phyloP scores from a whole-genome alignment of 2,329 filamentous ascomycete species.

The Trichophyton schoenleinii region DNA sequence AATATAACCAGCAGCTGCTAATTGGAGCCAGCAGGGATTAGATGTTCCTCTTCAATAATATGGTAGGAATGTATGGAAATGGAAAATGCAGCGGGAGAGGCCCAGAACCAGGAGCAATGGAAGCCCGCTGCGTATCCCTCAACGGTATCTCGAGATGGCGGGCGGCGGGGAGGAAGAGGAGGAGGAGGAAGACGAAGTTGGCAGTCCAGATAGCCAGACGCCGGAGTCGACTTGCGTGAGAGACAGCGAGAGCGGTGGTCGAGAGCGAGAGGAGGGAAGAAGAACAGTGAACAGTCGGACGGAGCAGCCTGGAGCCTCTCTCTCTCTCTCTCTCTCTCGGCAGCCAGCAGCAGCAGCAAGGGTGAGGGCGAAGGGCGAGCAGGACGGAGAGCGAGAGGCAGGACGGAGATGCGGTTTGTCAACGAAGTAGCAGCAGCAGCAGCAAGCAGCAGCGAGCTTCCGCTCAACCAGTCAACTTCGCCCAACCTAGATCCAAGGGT shows the following conservation, averaged over 20 bases:
- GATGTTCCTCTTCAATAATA: neutral
- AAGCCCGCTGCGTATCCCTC: neutral
- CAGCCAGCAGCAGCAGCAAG: neutral
- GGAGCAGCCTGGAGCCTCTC: neutral
- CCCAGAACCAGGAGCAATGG: neutral
- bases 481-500: neutral
- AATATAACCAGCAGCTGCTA: neutral
- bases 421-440: too few species aligned
- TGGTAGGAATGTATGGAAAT: neutral
- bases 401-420: neutral
- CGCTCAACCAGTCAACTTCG: neutral
- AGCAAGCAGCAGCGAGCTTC: neutral
- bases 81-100: neutral
- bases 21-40: neutral
- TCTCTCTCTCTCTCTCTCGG: neutral
- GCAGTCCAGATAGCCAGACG: neutral
- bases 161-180: neutral
- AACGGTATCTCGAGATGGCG: neutral
- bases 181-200: neutral
- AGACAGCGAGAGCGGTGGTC: neutral
- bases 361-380: neutral
- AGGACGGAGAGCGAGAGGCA: neutral
- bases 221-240: neutral
- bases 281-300: neutral
- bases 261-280: neutral